phyloP scores from a whole-genome alignment of 202 grass and related monocot genomes.

The Eragrostis tef region DNA sequence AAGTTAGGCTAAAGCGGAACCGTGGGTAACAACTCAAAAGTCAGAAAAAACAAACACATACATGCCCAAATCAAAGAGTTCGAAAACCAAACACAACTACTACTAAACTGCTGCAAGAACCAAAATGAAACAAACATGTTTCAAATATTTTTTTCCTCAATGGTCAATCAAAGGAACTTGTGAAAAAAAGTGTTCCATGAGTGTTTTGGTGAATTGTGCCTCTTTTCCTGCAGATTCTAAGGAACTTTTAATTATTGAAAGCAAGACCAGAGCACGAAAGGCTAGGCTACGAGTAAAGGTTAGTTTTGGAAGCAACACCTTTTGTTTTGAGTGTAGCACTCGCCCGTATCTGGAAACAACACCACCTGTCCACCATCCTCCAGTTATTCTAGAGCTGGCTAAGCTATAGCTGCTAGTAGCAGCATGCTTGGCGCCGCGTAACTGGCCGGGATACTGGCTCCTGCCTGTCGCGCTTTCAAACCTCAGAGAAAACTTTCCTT shows the following conservation, averaged over 20 bases:
- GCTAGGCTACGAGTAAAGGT: not conserved
- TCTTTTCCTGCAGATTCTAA: conserved; percentile 30
- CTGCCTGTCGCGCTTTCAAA: not conserved
- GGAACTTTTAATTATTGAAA: conserved; percentile 18
- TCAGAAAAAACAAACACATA: not conserved
- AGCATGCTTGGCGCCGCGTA: conserved; percentile 29
- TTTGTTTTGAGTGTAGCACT: conserved; percentile 40
- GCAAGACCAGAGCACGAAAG: not conserved
- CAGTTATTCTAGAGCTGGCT: conserved; percentile 30
- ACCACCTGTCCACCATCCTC: not conserved
- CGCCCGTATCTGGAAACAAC: conserved; percentile 24
- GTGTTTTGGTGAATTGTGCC: conserved; percentile 2
- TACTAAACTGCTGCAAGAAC: not conserved
- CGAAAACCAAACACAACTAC: not conserved
- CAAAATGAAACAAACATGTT: not conserved
- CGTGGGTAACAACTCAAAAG: conserved; percentile 19
- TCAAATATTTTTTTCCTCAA: not conserved
- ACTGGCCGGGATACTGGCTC: conserved; percentile 36
- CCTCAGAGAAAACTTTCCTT: not conserved
- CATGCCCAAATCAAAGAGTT: not conserved
- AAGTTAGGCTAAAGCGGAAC: not conserved
- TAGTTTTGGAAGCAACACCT: conserved; percentile 35
- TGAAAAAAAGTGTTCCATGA: not conserved
- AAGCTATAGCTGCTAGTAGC: conserved; percentile 19
- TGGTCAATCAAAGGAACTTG: not conserved